Evolutionary conservation across 306 rosid genomes (phyloP).

Genomic region (Lathyrus oleraceus): DNA sequence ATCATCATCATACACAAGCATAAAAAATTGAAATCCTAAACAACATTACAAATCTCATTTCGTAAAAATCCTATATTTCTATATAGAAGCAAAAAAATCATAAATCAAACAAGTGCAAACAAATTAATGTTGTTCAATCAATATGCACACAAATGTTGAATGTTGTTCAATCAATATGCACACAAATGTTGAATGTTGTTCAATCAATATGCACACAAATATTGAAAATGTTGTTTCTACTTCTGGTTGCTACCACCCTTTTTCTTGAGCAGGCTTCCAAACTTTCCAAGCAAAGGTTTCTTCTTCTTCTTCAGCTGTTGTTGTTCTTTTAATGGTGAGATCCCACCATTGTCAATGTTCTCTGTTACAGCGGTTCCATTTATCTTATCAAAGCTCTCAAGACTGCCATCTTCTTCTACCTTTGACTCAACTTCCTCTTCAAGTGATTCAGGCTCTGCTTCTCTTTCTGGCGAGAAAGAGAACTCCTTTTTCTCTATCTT

Average conservation of each 20-base stretch:
- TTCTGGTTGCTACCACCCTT: constrained; percentile 68
- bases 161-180: no score
- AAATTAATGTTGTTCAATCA: constrained; percentile 30
- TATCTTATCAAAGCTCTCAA: constrained; percentile 65
- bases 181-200: constrained; percentile 34
- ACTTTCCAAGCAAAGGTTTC: constrained; percentile 85
- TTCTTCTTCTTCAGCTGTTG: constrained; percentile 83
- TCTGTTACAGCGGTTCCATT: constrained; percentile 60
- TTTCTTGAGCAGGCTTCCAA: constrained; percentile 93
- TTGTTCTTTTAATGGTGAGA: constrained; percentile 34
- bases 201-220: constrained; percentile 43
- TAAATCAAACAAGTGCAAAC: constrained; percentile 54
- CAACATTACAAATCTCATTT: constrained; percentile 60
- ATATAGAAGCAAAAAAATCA: constrained; percentile 47
- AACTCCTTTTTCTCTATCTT: constrained; percentile 94
- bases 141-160: no score
- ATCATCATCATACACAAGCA: constrained; percentile 39
- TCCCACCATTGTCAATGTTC: constrained; percentile 49
- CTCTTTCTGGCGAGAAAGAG: constrained; percentile 81
- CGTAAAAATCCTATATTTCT: constrained; percentile 43
- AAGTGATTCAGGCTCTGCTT: constrained; percentile 70
- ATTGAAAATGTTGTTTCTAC: constrained; percentile 45
- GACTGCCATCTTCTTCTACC: constrained; percentile 42
- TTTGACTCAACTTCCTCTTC: constrained; percentile 75
- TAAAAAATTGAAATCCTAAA: constrained; percentile 35